Evolutionary conservation across 1,284 basidiomycete genomes (phyloP), one percentile per base, ranked within the genome.

Genomic region (Marasmius fiardii): DNA sequence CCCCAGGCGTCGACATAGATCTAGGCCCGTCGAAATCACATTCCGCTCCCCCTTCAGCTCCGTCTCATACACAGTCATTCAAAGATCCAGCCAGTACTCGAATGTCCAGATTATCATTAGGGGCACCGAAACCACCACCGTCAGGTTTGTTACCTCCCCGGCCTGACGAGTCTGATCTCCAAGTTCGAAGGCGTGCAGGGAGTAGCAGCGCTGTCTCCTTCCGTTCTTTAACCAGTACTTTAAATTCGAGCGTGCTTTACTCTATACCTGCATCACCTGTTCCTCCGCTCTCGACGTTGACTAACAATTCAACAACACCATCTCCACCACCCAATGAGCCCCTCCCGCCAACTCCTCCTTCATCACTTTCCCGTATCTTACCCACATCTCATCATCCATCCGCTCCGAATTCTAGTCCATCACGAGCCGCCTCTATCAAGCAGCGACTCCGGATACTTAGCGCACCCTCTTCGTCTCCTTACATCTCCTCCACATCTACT

Each of bases 371-470:
- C 16, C 39, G 43, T 1, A 23, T 35, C 11, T 26, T 50, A 37
- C 58, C 67, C 49, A 75, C 64, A 2, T 64, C 60, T 58, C 64
- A 23, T 4, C 48, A 54, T 28, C 62, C 52, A 53, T 59, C 50
- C 28, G 54, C 57, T 14, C 21, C 64, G 11, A 47, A 64, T 14
- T 57, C 64, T 8, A 55, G 66, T 43, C 51, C 65, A 10, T 67
- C 71, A 33, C 73, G 74, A 21, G 71, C 72, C 41, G 65, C 77
- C 2, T 79, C 82, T 12, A 63, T 88, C 58, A 80, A 77, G 62
- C 80, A 81, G 59, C 81, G 87, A 45, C 64, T 88, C 45, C 82
- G 86, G 39, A 82, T 84, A 56, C 75, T 82, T 53, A 88, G 85
- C 61, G 74, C 81, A 7, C 82, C 82, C 8, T 74, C 80, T 4